Base-by-base conservation (phyloP, 768 basidiomycete genomes). In the Auriscalpium orientale region DNA sequence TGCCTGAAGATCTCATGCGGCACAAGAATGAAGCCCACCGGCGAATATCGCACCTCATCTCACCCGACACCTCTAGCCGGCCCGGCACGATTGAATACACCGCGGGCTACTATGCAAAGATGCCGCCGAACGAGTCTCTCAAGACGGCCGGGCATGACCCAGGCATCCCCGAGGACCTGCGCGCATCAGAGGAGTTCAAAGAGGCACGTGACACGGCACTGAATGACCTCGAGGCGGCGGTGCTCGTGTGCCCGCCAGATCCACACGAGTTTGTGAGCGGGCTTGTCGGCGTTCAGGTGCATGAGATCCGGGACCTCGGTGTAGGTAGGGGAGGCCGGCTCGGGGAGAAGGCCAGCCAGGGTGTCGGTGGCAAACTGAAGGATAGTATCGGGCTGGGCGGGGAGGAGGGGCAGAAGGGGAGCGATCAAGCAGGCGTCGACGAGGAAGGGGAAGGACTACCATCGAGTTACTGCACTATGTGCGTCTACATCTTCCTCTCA, bases 261-360 rank as follows among this genome's bases (percentile, higher is more conserved):
- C 2, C 40, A 18, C 73, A 76, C 0, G 70, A 79, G 52, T 88
- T 80, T 79, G 83, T 82, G 12, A 79, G 79, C 44, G 89, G 88
- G 18, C 76, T 90, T 20, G 64, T 91, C 33, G 78, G 77, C 37
- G 72, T 90, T 58, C 72, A 81, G 56, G 75, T 90, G 34, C 84
- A 89, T 64, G 78, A 83, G 71, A 81, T 87, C 49, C 76, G 73
- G 58, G 82, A 81, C 35, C 72, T 90, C 62, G 81, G 83, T 62
- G 46, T 54, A 4, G 53, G 53, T 4, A 10, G 53, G 11, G 53
- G 53, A 13, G 53, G 46, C 9, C 12, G 51, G 10, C 9, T 38
- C 2, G 51, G 51, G 16, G 49, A 50, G 16, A 13, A 16, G 22
- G 21, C 33, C 20, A 28, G 10, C 15, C 22, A 16, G 10, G 28